Percentiles rank a stretch among this genome's conserved stretches.
Evolutionary conservation across 1,139 yeast species (phyloP).

Genomic region (Scheffersomyces insectosa): DNA sequence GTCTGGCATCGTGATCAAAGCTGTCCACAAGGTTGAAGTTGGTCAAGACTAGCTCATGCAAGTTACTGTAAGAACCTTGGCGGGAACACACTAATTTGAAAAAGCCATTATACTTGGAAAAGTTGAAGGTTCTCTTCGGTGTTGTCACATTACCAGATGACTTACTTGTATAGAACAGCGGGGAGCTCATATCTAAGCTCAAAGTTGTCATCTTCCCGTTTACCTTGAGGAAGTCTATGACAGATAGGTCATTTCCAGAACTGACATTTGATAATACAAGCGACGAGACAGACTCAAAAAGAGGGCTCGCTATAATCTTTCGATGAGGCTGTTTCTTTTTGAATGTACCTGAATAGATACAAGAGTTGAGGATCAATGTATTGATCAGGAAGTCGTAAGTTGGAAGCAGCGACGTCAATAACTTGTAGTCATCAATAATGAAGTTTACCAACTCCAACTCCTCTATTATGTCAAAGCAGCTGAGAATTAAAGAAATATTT

Average conservation of each 20-base stretch:
- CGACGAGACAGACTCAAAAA: constrained; percentile 38
- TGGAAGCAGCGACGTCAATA: constrained; percentile 6
- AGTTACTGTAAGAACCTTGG: constrained; percentile 31
- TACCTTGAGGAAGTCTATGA: constrained; percentile 42
- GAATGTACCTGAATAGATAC: constrained; percentile 24
- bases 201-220: constrained; percentile 30
- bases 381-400: constrained; percentile 15
- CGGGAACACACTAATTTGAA: constrained; percentile 46
- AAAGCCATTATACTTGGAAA: constrained; percentile 39
- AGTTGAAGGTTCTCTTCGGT: constrained; percentile 27
- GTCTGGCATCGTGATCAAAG: constrained; percentile 12
- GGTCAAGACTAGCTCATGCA: constrained; percentile 26
- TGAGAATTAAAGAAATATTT: constrained; percentile 27
- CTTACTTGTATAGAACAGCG: constrained; percentile 38
- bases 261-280: constrained; percentile 38
- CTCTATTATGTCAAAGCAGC: constrained; percentile 45
- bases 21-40: constrained; percentile 38
- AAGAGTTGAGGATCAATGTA: constrained; percentile 24
- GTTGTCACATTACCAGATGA: not conserved
- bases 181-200: constrained; percentile 49
- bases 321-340: constrained; percentile 14
- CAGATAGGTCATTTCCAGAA: constrained; percentile 47
- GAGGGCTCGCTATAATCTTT: constrained; percentile 3
- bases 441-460: constrained; percentile 48
- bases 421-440: constrained; percentile 42